Evolutionary conservation across 352 stramenopile genomes (phyloP), one percentile per base, ranked within the genome.

Genomic region (Phytophthora litchii): DNA sequence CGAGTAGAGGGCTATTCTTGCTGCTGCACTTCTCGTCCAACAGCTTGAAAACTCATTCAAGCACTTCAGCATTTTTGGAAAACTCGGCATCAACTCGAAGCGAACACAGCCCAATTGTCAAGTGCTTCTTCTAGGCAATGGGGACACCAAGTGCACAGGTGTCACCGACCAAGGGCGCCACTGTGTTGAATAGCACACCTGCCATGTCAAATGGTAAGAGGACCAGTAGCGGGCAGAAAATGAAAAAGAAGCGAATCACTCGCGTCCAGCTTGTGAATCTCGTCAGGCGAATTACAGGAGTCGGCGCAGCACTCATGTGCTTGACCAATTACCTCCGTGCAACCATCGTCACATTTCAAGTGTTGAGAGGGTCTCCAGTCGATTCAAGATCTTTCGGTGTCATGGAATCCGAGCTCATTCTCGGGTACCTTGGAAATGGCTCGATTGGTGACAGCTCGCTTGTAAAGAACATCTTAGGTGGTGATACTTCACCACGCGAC

Each of bases 381-480:
- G 43, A 45, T 32, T 40, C 50, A 14, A 53, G 46, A 51, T 49
- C 66, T 2, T 67, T 63, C 13, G 34, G 40, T 14, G 7, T 9
- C 1, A 60, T 71, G 54, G 16, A 69, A 20, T 60, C 51, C 2
- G 37, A 63, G n/a, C 44, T 74, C 11, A 59, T 64, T 43, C 44
- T 74, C 54, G 38, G 60, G 20, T 56, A 72, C 47, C 1, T 40
- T 16, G 48, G 61, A 29, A 27, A 65, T 43, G 41, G 62, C 13
- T 29, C 51, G 37, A 70, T 83, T 37, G 38, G 50, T n/a, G 54
- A 70, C 7, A 83, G 72, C 45, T 53, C 61, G 0, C 49, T 85
- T 0, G 42, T 83, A 6, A 45, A 65, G 34, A 36, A 41, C 16
- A n/a, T 53, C 4, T 44, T 81, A n/a, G 19, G 16, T 4, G 35